These are phyloP conservation scores for Drosera capensis DNA, from an alignment of 148 eudicot species.

Conservation along the genomic window DNA sequence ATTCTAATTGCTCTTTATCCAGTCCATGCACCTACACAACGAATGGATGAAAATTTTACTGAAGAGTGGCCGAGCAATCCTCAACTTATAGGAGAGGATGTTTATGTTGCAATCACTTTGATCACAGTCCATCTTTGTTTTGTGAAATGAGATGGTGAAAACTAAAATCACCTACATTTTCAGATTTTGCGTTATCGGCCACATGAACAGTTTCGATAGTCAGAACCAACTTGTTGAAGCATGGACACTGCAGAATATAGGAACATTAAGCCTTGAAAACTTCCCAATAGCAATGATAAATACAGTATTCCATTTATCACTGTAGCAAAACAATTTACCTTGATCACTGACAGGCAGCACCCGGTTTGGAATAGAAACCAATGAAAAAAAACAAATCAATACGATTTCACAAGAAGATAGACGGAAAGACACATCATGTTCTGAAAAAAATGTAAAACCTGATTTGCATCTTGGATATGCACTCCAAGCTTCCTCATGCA, in stretches of 20 bases:
- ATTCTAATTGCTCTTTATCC: constrained; percentile 34
- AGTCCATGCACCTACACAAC: constrained; percentile 42
- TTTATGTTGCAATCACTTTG: no score
- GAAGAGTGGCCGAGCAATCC: no score
- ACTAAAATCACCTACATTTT: constrained; percentile 43
- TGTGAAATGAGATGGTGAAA: no score
- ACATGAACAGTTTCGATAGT: constrained; percentile 49
- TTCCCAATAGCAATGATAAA: background rate
- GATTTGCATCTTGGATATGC: constrained; percentile 65
- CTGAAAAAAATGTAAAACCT: constrained; percentile 19
- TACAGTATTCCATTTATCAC: background rate
- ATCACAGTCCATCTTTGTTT: no score
- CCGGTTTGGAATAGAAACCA: constrained; percentile 4
- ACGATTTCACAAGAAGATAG: constrained; percentile 6
- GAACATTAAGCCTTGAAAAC: background rate
- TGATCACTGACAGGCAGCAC: constrained; percentile 18
- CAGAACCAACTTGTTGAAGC: constrained; percentile 33
- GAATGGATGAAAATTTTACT: background rate
- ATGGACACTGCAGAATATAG: constrained; percentile 35
- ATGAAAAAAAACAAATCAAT: constrained; percentile 6
- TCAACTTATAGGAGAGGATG: no score
- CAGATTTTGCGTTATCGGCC: constrained; percentile 45
- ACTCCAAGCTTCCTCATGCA: constrained; percentile 73
- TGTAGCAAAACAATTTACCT: constrained; percentile 17
- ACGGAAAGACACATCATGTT: background rate